A percentile compares a stretch with the other conserved stretches of the same genome.
Evolutionary conservation across 495 filamentous ascomycete species (phyloP).

Genomic region (Lindgomyces ingoldianus): DNA sequence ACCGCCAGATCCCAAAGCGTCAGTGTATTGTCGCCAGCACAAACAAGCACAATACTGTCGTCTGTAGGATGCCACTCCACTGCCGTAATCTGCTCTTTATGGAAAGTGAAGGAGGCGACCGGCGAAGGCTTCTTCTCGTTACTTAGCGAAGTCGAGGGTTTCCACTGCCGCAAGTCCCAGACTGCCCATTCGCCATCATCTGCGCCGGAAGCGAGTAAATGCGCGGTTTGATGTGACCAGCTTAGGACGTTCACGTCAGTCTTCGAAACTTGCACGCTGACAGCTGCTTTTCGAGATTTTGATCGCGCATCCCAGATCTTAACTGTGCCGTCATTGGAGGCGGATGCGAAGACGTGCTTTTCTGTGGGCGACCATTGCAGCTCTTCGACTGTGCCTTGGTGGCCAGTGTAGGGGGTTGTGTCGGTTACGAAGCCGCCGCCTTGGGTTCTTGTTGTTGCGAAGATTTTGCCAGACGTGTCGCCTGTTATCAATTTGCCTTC

Average conservation of each 20-base stretch:
- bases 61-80: constrained; percentile 98
- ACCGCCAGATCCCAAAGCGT: constrained; percentile 97
- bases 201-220: constrained; percentile 88
- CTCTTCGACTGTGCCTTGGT: constrained; percentile 85
- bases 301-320: constrained; percentile 93
- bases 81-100: constrained; percentile 92
- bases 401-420: constrained; percentile 74
- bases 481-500: constrained; percentile 86
- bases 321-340: constrained; percentile 88
- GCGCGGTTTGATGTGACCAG: constrained; percentile 82
- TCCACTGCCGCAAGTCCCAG: constrained; percentile 96
- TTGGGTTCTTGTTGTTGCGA: constrained; percentile 77
- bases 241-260: constrained; percentile 94
- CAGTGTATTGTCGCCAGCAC: constrained; percentile 88
- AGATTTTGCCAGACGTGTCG: constrained; percentile 88
- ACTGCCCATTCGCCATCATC: constrained; percentile 95
- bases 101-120: constrained; percentile 88
- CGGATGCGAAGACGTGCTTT: constrained; percentile 87
- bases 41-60: constrained; percentile 90
- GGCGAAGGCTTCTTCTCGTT: constrained; percentile 59
- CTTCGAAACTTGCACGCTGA: constrained; percentile 79
- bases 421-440: constrained; percentile 87
- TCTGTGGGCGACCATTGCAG: constrained; percentile 95
- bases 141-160: constrained; percentile 56
- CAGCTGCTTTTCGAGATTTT: constrained; percentile 78